Percentiles rank a stretch among this genome's conserved stretches.
Conservation (phyloP, 768 basidiomycete genomes). For the Pulveroboletus sp. region DNA sequence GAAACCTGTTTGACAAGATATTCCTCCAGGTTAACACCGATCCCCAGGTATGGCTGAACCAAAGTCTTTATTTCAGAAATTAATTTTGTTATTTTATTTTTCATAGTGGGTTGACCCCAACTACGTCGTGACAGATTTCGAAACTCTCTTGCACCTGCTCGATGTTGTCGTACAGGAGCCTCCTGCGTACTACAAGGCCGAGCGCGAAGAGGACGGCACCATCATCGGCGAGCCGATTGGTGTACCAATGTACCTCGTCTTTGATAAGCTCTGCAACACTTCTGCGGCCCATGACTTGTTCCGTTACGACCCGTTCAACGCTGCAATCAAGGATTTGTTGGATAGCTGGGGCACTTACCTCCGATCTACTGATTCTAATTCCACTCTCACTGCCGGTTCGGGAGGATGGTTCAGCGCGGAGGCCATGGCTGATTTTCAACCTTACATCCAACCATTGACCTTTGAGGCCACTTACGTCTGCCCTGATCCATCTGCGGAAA, state of each 20-base stretch:
- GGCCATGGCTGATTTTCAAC: not conserved
- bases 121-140: not conserved
- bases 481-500: not conserved
- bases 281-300: constrained; percentile 12
- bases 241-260: constrained; percentile 13
- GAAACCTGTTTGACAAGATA: not conserved
- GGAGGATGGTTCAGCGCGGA: not conserved
- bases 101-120: constrained; percentile 3
- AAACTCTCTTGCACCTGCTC: not conserved
- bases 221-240: constrained; percentile 19
- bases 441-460: not conserved
- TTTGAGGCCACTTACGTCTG: not conserved
- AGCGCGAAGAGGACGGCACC: not conserved
- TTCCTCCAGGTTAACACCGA: constrained; percentile 6
- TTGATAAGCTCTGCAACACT: constrained; percentile 25
- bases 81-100: not conserved
- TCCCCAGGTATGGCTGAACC: not conserved
- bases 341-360: not conserved
- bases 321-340: not conserved
- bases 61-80: not conserved
- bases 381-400: not conserved
- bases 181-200: constrained; percentile 1
- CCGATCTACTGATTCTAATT: not conserved
- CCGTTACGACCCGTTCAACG: not conserved
- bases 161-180: not conserved